phyloP scores from a whole-genome alignment of 164 flowering plant species.

The Sextonia rubra region DNA sequence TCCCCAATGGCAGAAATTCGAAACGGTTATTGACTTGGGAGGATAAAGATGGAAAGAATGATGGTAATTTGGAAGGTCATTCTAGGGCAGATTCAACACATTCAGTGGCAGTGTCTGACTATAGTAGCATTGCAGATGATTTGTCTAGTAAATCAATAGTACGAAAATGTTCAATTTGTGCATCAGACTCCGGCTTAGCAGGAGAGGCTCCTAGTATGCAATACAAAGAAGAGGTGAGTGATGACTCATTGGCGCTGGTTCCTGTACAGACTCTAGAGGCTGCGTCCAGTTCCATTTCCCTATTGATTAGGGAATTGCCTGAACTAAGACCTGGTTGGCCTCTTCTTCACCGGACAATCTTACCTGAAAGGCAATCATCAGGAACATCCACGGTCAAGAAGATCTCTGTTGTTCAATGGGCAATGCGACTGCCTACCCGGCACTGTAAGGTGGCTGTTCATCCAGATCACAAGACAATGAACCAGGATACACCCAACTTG shows the following conservation, averaged over 20 bases:
- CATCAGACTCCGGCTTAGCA: constrained; percentile 8
- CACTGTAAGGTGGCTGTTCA: constrained; percentile 18
- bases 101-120: constrained; percentile 1
- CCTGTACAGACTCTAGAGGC: constrained; percentile 42
- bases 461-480: constrained; percentile 28
- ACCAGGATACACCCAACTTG: constrained; percentile 12
- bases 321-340: constrained; percentile 87
- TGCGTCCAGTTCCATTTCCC: constrained; percentile 35
- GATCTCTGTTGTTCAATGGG: constrained; percentile 75
- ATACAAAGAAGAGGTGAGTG: constrained; percentile 20
- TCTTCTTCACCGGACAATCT: constrained; percentile 49
- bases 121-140: background rate
- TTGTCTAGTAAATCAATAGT: constrained; percentile 6
- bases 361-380: constrained; percentile 15
- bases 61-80: background rate
- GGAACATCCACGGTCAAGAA: constrained; percentile 18
- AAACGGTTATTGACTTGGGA: background rate
- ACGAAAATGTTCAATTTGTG: constrained; percentile 52
- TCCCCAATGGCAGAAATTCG: constrained; percentile 15
- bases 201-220: constrained; percentile 7
- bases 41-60: background rate
- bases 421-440: constrained; percentile 52
- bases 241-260: constrained; percentile 58
- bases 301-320: constrained; percentile 37
- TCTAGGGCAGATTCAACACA: constrained; percentile 7